Percentiles rank a stretch among this genome's conserved stretches.
phyloP scores from a whole-genome alignment of 1,139 yeast species.

The Magnusiomyces fungicola region DNA sequence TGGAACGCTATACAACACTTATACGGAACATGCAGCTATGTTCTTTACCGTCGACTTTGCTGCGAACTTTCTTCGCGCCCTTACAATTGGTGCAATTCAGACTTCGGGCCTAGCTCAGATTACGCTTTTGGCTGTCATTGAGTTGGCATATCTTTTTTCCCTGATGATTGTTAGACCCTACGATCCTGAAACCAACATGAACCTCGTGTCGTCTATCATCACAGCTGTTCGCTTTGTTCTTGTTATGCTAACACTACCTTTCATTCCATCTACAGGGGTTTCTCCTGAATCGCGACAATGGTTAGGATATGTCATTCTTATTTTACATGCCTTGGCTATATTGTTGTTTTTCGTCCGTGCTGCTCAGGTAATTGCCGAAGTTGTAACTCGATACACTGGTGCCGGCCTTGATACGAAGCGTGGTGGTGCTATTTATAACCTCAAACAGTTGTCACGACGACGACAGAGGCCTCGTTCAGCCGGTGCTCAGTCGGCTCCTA shows the following conservation, averaged over 20 bases:
- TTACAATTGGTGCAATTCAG: conserved; percentile 33
- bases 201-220: conserved; percentile 21
- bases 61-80: conserved; percentile 27
- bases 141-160: conserved; percentile 23
- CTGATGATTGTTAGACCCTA: conserved; percentile 27
- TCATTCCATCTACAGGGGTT: conserved; percentile 24
- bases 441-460: conserved; percentile 23
- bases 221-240: conserved; percentile 23
- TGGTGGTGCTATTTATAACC: conserved; percentile 20
- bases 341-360: conserved; percentile 28
- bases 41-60: conserved; percentile 23
- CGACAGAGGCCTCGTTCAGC: conserved; percentile 6
- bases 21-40: conserved; percentile 19
- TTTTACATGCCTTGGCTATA: conserved; percentile 29
- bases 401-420: conserved; percentile 19
- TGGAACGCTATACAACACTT: conserved; percentile 31
- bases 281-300: conserved; percentile 25
- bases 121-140: conserved; percentile 27
- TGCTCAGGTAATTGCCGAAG: conserved; percentile 27
- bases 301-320: conserved; percentile 31
- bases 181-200: conserved; percentile 30
- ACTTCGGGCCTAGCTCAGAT: conserved; percentile 33
- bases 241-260: conserved; percentile 28
- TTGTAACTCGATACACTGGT: conserved; percentile 25
- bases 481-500: background rate